Percentiles rank a stretch among this genome's conserved stretches.
Evolutionary conservation across 495 filamentous ascomycete genomes (phyloP).

Genomic region (Lindgomyces ingoldianus): DNA sequence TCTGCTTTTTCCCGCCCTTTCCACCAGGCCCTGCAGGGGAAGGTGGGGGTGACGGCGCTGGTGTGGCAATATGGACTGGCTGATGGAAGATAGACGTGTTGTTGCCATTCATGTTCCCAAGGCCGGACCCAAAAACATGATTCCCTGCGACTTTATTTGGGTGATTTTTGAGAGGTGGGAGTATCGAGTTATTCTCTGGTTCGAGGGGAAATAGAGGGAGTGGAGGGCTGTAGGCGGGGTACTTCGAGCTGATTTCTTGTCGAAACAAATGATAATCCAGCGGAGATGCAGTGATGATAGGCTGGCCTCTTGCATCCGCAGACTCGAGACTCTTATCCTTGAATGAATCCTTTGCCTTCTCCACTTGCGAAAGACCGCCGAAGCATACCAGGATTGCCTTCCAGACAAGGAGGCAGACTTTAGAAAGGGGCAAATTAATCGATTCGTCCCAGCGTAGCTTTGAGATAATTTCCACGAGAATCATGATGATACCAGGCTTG

Average conservation of each 20-base stretch:
- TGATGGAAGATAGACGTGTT: conserved; percentile 87
- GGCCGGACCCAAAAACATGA: conserved; percentile 34
- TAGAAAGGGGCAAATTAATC: conserved; percentile 61
- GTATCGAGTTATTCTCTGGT: conserved; percentile 82
- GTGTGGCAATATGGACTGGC: conserved; percentile 96
- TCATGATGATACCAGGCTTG: conserved; percentile 68
- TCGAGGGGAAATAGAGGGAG: conserved; percentile 81
- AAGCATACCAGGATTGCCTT: conserved; percentile 85
- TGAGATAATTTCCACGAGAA: conserved; percentile 71
- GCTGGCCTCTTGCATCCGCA: conserved; percentile 49
- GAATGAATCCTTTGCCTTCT: conserved; percentile 68
- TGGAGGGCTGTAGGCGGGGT: conserved; percentile 92
- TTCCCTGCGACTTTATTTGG: conserved; percentile 51
- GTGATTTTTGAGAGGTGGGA: conserved; percentile 80
- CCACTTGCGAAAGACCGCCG: conserved; percentile 71
- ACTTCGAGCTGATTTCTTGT: conserved; percentile 98
- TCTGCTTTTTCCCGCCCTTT: conserved; percentile 96
- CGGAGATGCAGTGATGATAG: conserved; percentile 84
- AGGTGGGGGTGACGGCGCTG: conserved; percentile 93
- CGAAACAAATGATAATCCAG: conserved; percentile 95
- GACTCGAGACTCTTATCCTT: conserved; percentile 48
- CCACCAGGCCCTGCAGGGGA: conserved; percentile 84
- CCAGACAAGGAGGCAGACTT: conserved; percentile 58
- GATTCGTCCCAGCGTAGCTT: conserved; percentile 87
- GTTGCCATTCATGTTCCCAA: conserved; percentile 49